Conservation (phyloP, 2,329 filamentous ascomycete genomes). For the Nemania bipapillata region DNA sequence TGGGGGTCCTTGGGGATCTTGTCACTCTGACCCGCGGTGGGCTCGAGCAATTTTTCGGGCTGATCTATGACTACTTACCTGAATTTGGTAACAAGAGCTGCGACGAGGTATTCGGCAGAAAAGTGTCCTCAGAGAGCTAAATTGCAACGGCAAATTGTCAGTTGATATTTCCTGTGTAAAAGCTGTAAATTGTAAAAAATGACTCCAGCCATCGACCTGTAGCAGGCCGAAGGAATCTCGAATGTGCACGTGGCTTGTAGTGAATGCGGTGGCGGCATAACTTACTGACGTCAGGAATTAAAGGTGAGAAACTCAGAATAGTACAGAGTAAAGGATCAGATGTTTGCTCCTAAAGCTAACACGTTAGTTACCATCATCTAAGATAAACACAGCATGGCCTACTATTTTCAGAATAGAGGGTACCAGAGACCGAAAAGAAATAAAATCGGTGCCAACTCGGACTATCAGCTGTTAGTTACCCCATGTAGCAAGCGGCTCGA, state of each 20-base stretch:
- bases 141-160: not conserved
- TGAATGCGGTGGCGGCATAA: not conserved
- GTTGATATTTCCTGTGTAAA: not conserved
- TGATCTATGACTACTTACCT: conserved; percentile 2
- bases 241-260: not conserved
- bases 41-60: not conserved
- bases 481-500: not conserved
- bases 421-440: not conserved
- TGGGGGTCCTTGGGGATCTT: not conserved
- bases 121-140: not conserved
- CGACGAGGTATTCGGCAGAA: not conserved
- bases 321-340: too few relatives aligned
- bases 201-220: not conserved
- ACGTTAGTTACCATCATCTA: not conserved
- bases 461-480: not conserved
- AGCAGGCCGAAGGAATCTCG: not conserved
- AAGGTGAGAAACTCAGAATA: not conserved
- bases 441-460: not conserved
- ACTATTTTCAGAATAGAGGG: not conserved
- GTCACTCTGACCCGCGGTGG: not conserved
- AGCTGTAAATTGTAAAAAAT: not conserved
- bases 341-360: not conserved
- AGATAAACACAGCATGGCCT: conserved; percentile 2
- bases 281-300: not conserved
- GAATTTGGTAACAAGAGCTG: not conserved